A percentile compares a stretch with the other conserved stretches of the same genome.
phyloP scores from a whole-genome alignment of 2,329 filamentous ascomycete species.

The Triangularia setosa region DNA sequence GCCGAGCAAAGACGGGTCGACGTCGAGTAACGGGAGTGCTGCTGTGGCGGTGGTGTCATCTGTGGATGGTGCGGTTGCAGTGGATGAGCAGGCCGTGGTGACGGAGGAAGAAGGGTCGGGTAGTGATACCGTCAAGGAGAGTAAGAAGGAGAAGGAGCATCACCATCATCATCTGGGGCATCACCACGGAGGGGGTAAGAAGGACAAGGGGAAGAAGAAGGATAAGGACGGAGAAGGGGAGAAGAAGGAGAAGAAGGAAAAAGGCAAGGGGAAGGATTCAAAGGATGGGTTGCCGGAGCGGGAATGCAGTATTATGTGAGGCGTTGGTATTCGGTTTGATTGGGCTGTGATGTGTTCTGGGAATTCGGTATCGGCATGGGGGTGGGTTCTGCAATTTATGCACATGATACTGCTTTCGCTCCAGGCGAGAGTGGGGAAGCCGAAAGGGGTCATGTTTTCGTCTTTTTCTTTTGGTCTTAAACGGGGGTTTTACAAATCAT shows the following conservation, averaged over 20 bases:
- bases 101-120: slow-evolving; percentile 22
- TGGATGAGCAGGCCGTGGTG: slow-evolving; percentile 19
- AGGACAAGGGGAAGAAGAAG: slow-evolving; percentile 22
- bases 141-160: slow-evolving; percentile 12
- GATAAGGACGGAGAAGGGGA: slow-evolving; percentile 6
- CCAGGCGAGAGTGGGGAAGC: not conserved
- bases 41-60: not conserved
- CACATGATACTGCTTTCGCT: not conserved
- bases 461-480: no score
- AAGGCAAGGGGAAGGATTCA: not conserved
- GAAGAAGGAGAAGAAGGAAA: not conserved
- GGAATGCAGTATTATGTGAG: slow-evolving; percentile 27
- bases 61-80: not conserved
- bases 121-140: slow-evolving; percentile 1
- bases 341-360: not conserved
- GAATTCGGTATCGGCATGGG: not conserved
- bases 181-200: slow-evolving; percentile 31
- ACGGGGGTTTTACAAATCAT: no score
- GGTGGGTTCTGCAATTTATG: not conserved
- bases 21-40: slow-evolving; percentile 14
- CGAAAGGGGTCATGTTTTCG: not conserved
- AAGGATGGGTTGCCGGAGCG: slow-evolving; percentile 23
- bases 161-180: slow-evolving; percentile 22
- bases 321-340: not conserved
- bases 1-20: slow-evolving; percentile 47